Percentiles rank a stretch among this genome's conserved stretches.
phyloP scores from a whole-genome alignment of 73 alveolate genomes.

The Tetrahymena borealis region DNA sequence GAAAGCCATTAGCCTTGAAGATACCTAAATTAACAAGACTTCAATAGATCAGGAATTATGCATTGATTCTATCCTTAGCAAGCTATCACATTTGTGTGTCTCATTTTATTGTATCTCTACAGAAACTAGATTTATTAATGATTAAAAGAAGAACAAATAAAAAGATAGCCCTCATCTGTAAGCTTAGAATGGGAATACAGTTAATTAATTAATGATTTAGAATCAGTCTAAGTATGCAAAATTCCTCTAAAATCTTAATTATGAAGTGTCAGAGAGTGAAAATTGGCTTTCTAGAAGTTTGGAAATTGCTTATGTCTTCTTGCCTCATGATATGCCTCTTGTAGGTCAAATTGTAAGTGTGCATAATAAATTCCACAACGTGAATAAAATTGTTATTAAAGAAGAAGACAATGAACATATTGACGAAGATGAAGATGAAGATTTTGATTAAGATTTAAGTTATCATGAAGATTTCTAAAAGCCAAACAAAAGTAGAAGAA shows the following conservation, averaged over 20 bases:
- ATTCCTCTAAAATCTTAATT: neutral
- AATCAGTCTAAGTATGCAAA: neutral
- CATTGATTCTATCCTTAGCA: neutral
- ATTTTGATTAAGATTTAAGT: neutral
- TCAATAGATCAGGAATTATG: neutral
- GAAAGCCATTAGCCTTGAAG: neutral
- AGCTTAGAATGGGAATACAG: neutral
- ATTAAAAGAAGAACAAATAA: neutral
- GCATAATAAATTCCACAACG: slow-evolving; percentile 20
- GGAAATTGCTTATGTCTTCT: slow-evolving; percentile 22
- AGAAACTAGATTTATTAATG: slow-evolving; percentile 27
- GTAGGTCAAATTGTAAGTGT: slow-evolving; percentile 19
- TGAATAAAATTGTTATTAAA: neutral
- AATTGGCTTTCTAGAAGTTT: slow-evolving; percentile 30
- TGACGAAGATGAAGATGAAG: neutral
- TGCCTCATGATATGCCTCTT: slow-evolving; percentile 32
- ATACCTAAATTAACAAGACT: neutral
- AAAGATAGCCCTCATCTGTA: neutral
- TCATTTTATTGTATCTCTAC: slow-evolving; percentile 42
- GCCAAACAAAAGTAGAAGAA: neutral
- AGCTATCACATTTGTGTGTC: neutral
- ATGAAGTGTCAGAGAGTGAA: slow-evolving; percentile 22
- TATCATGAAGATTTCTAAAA: neutral
- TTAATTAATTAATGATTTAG: neutral
- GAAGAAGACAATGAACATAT: neutral